phyloP scores from a whole-genome alignment of 1,284 basidiomycete genomes.

The Leccinum angustisporum region DNA sequence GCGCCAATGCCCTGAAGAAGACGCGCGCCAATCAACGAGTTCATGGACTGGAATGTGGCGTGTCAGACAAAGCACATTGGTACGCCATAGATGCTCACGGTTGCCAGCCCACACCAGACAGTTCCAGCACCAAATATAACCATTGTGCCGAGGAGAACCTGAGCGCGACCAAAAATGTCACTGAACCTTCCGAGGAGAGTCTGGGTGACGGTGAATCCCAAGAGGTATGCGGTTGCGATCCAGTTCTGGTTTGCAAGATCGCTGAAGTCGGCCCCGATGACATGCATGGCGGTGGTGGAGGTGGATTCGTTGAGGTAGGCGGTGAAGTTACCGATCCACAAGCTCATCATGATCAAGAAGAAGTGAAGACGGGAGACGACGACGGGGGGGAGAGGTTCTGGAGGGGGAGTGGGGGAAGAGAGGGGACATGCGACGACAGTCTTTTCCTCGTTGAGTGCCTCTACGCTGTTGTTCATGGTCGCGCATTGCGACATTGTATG shows the following conservation, averaged over 20 bases:
- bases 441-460: constrained; percentile 28
- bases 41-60: constrained; percentile 29
- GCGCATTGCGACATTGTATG: constrained; percentile 33
- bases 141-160: constrained; percentile 36
- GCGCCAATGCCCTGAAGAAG: constrained; percentile 36
- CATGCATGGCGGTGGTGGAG: constrained; percentile 37
- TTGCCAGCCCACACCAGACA: constrained; percentile 35
- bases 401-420: constrained; percentile 4
- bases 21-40: constrained; percentile 34
- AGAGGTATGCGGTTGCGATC: constrained; percentile 34
- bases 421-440: constrained; percentile 7
- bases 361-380: constrained; percentile 29
- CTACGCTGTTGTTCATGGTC: constrained; percentile 32
- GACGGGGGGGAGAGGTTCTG: constrained; percentile 21
- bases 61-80: constrained; percentile 12
- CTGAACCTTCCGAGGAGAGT: constrained; percentile 36
- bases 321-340: constrained; percentile 37
- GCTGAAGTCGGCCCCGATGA: constrained; percentile 32
- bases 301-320: constrained; percentile 39
- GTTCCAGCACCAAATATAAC: constrained; percentile 36
- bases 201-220: constrained; percentile 38
- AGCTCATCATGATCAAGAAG: constrained; percentile 36
- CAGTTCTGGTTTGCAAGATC: constrained; percentile 34
- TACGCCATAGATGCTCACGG: constrained; percentile 20
- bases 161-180: constrained; percentile 36